phyloP scores from a whole-genome alignment of 1,284 basidiomycete species.

The Xerocomus nothofagi region DNA sequence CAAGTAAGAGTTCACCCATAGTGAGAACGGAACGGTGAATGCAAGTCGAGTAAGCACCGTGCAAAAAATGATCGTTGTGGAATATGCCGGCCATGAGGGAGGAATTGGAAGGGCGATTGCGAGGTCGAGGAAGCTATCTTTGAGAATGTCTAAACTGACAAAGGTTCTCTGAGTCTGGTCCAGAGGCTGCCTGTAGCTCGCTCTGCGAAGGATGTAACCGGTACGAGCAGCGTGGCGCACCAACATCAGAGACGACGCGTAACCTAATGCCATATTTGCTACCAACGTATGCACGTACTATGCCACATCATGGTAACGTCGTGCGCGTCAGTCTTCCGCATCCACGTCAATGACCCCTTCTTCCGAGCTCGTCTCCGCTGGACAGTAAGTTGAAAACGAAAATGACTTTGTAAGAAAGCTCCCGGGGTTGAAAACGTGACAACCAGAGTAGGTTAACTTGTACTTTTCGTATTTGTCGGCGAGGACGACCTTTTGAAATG shows the following conservation, averaged over 20 bases:
- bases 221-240: constrained; percentile 17
- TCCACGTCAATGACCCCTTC: constrained; percentile 53
- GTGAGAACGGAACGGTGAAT: constrained; percentile 70
- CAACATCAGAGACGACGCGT: constrained; percentile 23
- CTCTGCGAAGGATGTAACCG: constrained; percentile 6
- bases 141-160: constrained; percentile 41
- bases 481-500: constrained; percentile 70
- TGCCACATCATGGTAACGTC: too few species aligned
- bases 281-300: too few species aligned
- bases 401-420: constrained; percentile 79
- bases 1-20: constrained; percentile 65
- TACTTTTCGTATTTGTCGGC: constrained; percentile 97
- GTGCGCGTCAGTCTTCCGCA: constrained; percentile 26
- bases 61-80: constrained; percentile 74
- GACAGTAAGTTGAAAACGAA: constrained; percentile 87
- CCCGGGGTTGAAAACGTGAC: constrained; percentile 98
- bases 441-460: constrained; percentile 96
- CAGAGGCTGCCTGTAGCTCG: constrained; percentile 7
- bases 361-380: constrained; percentile 73
- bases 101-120: constrained; percentile 71
- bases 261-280: background rate
- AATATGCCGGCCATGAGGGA: constrained; percentile 64
- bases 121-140: constrained; percentile 59
- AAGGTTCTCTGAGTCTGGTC: constrained; percentile 32
- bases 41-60: constrained; percentile 66